A percentile compares a stretch with the other conserved stretches of the same genome.
Evolutionary conservation across 2,329 filamentous ascomycete species (phyloP).

Genomic region (Fusarium praegraminearum): DNA sequence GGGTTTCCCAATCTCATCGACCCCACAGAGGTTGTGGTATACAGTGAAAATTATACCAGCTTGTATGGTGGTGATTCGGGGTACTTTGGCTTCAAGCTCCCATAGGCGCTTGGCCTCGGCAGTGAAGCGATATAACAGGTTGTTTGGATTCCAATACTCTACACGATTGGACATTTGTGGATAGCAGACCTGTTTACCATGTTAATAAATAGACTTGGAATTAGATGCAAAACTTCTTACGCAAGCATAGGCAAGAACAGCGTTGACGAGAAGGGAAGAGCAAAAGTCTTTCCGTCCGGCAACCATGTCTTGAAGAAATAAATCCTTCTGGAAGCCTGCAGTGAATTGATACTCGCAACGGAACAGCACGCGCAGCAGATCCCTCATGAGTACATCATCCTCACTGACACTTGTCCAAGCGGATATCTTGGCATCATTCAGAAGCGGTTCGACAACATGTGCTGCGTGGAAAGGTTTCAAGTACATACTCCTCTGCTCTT

Average conservation of each 20-base stretch:
- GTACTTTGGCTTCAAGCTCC: constrained; percentile 50
- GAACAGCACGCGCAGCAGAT: constrained; percentile 47
- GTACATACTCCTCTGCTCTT: constrained; percentile 44
- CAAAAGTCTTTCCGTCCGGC: constrained; percentile 51
- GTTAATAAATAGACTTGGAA: not conserved
- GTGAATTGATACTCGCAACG: constrained; percentile 55
- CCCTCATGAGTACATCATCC: constrained; percentile 53
- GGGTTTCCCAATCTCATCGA: constrained; percentile 54
- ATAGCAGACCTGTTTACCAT: constrained; percentile 47
- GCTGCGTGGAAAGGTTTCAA: constrained; percentile 55
- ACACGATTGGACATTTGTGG: constrained; percentile 45
- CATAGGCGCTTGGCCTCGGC: constrained; percentile 56
- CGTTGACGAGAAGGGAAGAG: constrained; percentile 56
- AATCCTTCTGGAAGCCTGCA: constrained; percentile 55
- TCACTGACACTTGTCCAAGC: constrained; percentile 54
- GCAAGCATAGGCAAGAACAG: constrained; percentile 52
- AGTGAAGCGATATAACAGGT: constrained; percentile 52
- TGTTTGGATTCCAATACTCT: constrained; percentile 54
- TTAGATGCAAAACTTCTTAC: constrained; percentile 42
- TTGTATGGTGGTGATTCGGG: constrained; percentile 53
- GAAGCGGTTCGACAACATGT: constrained; percentile 50
- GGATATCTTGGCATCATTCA: constrained; percentile 49
- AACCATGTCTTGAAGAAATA: constrained; percentile 56
- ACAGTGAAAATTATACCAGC: constrained; percentile 52
- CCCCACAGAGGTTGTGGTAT: constrained; percentile 50